Evolutionary conservation across 495 filamentous ascomycete genomes (phyloP).

Genomic region (Podospora pseudopauciseta): DNA sequence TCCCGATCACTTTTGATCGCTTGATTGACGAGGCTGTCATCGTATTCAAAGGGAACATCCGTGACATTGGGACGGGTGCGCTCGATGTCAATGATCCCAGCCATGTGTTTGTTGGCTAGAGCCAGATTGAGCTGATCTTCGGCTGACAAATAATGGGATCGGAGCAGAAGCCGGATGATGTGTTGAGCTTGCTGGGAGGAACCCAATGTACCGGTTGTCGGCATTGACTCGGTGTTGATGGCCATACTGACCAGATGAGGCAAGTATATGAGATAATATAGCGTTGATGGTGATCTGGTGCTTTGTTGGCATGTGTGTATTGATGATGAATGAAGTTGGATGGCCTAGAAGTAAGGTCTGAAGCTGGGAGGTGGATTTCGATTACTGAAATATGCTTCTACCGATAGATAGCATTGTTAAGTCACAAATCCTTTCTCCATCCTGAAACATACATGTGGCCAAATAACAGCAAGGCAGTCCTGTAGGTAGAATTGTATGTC

Average conservation of each 20-base stretch:
- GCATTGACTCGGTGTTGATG: background rate
- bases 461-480: too few species aligned
- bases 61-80: background rate
- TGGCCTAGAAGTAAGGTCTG: background rate
- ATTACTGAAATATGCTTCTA: too few species aligned
- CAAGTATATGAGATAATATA: background rate
- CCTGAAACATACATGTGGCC: too few species aligned
- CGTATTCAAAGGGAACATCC: background rate
- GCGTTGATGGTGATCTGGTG: background rate
- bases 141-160: background rate
- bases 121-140: background rate
- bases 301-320: background rate
- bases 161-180: background rate
- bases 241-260: background rate
- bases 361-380: too few species aligned
- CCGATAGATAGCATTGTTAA: too few species aligned
- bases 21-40: background rate
- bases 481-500: background rate
- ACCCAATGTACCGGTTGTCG: background rate
- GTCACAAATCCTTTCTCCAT: too few species aligned
- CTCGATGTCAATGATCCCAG: background rate
- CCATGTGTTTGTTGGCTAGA: background rate
- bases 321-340: background rate
- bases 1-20: background rate
- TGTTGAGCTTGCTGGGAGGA: background rate